Base-by-base conservation (phyloP, 441 rosid species). In the Rhodomyrtus psidioides region DNA sequence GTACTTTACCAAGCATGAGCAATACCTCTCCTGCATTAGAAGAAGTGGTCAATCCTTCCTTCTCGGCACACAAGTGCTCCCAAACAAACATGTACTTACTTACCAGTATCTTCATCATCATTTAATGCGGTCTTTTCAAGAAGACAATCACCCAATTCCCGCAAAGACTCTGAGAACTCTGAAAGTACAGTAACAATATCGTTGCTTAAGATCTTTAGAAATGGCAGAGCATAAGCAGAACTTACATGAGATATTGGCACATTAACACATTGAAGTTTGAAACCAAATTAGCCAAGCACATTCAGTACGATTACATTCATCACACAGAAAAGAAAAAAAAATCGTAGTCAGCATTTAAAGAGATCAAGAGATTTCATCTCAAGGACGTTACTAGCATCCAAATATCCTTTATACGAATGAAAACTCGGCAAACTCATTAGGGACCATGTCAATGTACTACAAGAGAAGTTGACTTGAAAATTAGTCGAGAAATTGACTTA, bases 91-190 rank as follows among this genome's bases (percentile, higher is more conserved):
- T 83, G 53, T n/a, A 76, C 74, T 76, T 58, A 87, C 94, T 89
- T 82, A 94, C 97, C 95, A 88, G 94, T 92, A 91, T 94, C 97
- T 92, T 94, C 97, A 89, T 94, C 94, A 56, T 93, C 96, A 89
- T 92, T 89, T 53, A 93, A 84, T 85, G 95, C 93, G 81, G 94
- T 93, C 87, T 92, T 94, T 88, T 91, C 93, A 76, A 94, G 93
- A 87, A 94, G 94, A 83, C 97, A 94, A 84, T 92, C 88, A 84
- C 97, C 97, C 83, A 94, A 84, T 84, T 94, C 97, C 91, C 88
- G 86, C 88, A 94, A 86, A 74, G 97, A 93, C 90, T 90, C 94
- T 0, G 97, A 94, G 91, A 94, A 93, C 90, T 94, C 97, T 94
- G 96, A 86, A 85, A 88, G 82, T 82, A 90, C 86, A 89, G 26